Evolutionary conservation across 2,329 filamentous ascomycete species (phyloP), one percentile per base, ranked within the genome.

Genomic region (Bipolaris cookei): DNA sequence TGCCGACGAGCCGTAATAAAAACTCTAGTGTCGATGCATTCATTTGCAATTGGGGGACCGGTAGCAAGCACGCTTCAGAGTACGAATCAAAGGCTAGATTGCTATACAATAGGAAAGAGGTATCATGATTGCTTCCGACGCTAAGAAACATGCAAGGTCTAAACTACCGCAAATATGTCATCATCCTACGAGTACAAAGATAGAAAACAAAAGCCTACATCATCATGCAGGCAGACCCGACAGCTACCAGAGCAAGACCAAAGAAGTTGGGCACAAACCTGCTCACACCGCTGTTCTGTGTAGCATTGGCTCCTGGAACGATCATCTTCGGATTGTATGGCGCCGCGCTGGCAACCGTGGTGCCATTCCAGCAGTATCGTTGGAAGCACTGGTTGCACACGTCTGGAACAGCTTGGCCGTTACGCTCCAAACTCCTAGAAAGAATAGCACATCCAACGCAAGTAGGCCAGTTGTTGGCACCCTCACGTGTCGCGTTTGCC

Each of bases 291-390:
- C 67, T 71, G 41, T 58, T 59, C 1, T 67, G 56, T 34, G 56
- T 62, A 4, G 68, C 56, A 3, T 66, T 55, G 8, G 70, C 44
- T 32, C 56, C 51, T 10, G 52, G 32, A 23, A 73, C 32, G 4
- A 64, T 60, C 64, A 70, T 34, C 28, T 61, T 25, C 1, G 75
- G 74, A 11, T 56, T 58, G 50, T 76, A 77, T 1, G 70, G 66
- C 34, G 62, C 42, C 1, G 74, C 66, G 0, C 52, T 65, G 10
- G 62, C 64, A 0, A 77, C 79, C 39, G 83, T 78, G 1, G 85
- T 90, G n/a, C 95, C 95, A 74, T 97, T 86, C 95, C 95, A 99
- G 84, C 95, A 99, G 80, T 97, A 97, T 18, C 81, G 77, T 11
- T 81, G 65, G 76, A 97, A 98, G 79, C 95, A 99, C 47, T 82